These are phyloP conservation scores for Penicillium griseofulvum DNA, from an alignment of 2,329 filamentous ascomycete species.

Conservation along the genomic window DNA sequence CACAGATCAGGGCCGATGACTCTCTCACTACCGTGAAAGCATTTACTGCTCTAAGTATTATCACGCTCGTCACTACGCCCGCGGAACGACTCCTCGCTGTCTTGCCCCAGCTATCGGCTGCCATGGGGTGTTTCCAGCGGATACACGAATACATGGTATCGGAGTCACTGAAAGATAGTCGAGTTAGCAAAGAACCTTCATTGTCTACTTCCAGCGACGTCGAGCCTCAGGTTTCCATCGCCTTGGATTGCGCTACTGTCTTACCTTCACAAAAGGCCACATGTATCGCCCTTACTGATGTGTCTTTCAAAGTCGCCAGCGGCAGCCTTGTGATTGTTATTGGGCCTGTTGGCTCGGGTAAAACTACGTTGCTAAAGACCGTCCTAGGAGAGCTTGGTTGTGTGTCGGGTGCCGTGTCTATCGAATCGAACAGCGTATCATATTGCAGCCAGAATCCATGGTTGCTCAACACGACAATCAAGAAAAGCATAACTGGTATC, in stretches of 20 bases:
- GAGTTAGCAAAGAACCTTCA: background rate
- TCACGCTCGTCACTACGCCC: background rate
- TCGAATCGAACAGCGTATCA: background rate
- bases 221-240: background rate
- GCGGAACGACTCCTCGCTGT: background rate
- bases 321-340: background rate
- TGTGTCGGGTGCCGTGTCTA: background rate
- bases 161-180: background rate
- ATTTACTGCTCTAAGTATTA: background rate
- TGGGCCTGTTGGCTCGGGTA: conserved; percentile 9
- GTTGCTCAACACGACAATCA: background rate
- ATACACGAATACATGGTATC: background rate
- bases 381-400: conserved; percentile 2
- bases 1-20: background rate
- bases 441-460: background rate
- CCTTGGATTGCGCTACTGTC: background rate
- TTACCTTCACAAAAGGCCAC: background rate
- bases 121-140: background rate
- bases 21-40: background rate
- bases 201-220: background rate
- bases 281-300: background rate
- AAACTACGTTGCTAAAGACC: conserved; percentile 1
- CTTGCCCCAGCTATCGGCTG: background rate
- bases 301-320: background rate
- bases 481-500: background rate